Conservation (phyloP, 441 rosid species). For the Adansonia gregorii region DNA sequence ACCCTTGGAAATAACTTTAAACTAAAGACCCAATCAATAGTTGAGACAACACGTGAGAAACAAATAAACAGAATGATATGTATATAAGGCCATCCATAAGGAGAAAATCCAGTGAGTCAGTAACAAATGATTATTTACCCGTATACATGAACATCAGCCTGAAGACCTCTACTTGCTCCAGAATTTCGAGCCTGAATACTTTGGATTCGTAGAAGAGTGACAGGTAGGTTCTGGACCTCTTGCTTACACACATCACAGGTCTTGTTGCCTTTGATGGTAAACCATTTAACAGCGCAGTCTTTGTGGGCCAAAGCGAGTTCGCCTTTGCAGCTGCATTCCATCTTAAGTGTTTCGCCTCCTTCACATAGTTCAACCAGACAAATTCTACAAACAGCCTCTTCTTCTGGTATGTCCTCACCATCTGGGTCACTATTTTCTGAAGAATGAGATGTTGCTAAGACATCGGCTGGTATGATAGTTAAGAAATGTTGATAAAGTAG, state of each 20-base stretch:
- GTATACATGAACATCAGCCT: slow-evolving; percentile 53
- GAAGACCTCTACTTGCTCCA: slow-evolving; percentile 44
- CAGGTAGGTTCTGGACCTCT: slow-evolving; percentile 90
- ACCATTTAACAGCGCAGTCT: slow-evolving; percentile 98
- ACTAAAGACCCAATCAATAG: no score
- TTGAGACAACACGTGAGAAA: no score
- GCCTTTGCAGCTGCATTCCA: slow-evolving; percentile 99
- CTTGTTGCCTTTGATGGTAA: slow-evolving; percentile 94
- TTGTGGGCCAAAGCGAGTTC: slow-evolving; percentile 95
- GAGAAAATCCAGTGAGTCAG: neutral
- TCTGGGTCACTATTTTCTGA: slow-evolving; percentile 61
- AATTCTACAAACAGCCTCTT: slow-evolving; percentile 96
- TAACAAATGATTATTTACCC: slow-evolving; percentile 47
- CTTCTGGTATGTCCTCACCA: slow-evolving; percentile 93
- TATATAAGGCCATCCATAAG: neutral
- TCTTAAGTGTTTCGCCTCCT: slow-evolving; percentile 92
- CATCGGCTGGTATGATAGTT: neutral
- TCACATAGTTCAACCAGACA: slow-evolving; percentile 88
- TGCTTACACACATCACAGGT: slow-evolving; percentile 96
- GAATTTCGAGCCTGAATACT: slow-evolving; percentile 46
- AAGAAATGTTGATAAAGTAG: no score
- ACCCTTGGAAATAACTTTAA: neutral
- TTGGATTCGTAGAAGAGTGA: slow-evolving; percentile 82
- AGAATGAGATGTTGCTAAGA: slow-evolving; percentile 42
- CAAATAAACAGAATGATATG: no score